Conservation (phyloP, 805 yeast species). For the Ascoidea tarda region DNA sequence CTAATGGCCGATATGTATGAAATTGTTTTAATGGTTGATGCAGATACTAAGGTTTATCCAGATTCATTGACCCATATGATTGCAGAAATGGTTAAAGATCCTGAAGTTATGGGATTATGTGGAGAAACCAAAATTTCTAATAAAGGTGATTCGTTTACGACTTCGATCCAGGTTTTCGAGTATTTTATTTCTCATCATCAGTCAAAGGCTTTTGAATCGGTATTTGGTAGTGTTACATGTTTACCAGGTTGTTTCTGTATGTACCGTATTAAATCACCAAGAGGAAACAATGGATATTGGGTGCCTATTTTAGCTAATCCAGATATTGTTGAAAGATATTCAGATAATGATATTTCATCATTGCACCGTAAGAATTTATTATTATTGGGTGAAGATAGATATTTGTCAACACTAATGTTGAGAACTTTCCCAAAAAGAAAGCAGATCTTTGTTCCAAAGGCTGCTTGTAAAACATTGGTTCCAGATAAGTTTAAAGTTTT, state of each 20-base stretch:
- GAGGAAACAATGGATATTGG: slow-evolving; percentile 71
- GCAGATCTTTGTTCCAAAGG: slow-evolving; percentile 77
- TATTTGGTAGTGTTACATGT: slow-evolving; percentile 89
- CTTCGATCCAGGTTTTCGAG: slow-evolving; percentile 87
- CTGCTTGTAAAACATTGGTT: slow-evolving; percentile 85
- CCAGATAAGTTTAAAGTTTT: slow-evolving; percentile 70
- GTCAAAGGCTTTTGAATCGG: slow-evolving; percentile 89
- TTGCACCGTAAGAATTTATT: slow-evolving; percentile 78
- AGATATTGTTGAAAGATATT: slow-evolving; percentile 82
- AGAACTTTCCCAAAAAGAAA: slow-evolving; percentile 81
- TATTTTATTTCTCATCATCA: slow-evolving; percentile 91
- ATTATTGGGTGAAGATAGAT: slow-evolving; percentile 84
- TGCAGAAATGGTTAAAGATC: slow-evolving; percentile 81
- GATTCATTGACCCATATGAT: slow-evolving; percentile 83
- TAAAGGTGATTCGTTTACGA: slow-evolving; percentile 75
- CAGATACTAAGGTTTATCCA: slow-evolving; percentile 81
- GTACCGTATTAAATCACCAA: slow-evolving; percentile 85
- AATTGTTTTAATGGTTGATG: slow-evolving; percentile 82
- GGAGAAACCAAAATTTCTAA: slow-evolving; percentile 91
- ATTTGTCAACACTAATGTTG: slow-evolving; percentile 71
- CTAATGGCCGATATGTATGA: slow-evolving; percentile 76
- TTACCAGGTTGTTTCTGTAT: slow-evolving; percentile 91
- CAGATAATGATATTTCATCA: slow-evolving; percentile 74
- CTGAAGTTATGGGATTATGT: slow-evolving; percentile 81
- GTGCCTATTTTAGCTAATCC: slow-evolving; percentile 89